These are phyloP conservation scores for Fistulifera solaris DNA, from an alignment of 108 stramenopile species.

Conservation along the genomic window DNA sequence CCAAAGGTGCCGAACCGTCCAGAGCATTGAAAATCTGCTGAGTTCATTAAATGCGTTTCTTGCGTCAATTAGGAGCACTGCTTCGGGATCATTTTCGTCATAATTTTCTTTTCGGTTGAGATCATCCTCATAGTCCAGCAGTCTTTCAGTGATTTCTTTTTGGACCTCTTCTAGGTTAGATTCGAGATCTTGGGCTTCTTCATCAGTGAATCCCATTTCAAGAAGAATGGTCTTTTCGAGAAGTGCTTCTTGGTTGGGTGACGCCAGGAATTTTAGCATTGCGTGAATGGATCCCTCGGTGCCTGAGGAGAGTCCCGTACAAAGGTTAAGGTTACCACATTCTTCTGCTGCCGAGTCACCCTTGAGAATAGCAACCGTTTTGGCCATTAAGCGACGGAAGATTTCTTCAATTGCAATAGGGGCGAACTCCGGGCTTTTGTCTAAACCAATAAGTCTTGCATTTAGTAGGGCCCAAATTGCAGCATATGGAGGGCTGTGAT, in stretches of 20 bases:
- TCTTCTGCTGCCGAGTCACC: slow-evolving; percentile 14
- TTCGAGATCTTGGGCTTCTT: no score
- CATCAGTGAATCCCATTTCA: no score
- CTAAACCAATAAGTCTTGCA: slow-evolving; percentile 13
- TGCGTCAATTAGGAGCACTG: slow-evolving; percentile 14
- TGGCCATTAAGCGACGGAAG: slow-evolving; percentile 16
- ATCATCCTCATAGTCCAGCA: no score
- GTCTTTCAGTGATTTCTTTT: no score
- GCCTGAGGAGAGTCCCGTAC: slow-evolving; percentile 24
- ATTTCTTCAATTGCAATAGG: slow-evolving; percentile 22
- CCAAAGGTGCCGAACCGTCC: slow-evolving; percentile 25
- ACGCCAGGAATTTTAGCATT: no score
- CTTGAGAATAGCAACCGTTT: slow-evolving; percentile 5
- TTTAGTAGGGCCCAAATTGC: no score
- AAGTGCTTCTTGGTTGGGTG: no score
- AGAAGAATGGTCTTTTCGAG: no score
- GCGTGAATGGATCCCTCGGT: slow-evolving; percentile 28
- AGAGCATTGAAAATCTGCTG: slow-evolving; percentile 19
- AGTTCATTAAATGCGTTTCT: slow-evolving; percentile 27
- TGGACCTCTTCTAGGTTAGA: no score
- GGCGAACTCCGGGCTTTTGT: slow-evolving; percentile 30
- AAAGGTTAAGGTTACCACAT: slow-evolving; percentile 21
- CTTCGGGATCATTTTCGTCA: background rate
- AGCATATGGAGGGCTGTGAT: no score
- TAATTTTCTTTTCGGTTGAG: no score